Conservation (phyloP, 2,329 filamentous ascomycete genomes). For the Penicillium italicum region DNA sequence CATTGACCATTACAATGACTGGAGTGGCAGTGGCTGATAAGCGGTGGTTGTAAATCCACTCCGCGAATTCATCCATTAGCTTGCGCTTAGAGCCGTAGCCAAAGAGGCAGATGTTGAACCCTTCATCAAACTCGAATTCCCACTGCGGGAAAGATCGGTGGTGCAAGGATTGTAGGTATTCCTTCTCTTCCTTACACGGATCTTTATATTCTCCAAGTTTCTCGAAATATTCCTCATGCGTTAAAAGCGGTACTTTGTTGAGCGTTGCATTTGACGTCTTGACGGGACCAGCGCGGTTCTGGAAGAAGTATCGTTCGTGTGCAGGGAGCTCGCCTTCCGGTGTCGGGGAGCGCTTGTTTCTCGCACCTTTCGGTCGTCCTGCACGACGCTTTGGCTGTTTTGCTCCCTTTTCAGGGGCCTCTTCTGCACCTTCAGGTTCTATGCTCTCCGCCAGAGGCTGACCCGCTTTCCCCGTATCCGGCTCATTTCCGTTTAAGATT, state of each 20-base stretch:
- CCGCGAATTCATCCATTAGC: conserved; percentile 71
- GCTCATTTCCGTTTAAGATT: conserved; percentile 55
- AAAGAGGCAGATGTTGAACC: conserved; percentile 86
- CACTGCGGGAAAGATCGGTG: conserved; percentile 83
- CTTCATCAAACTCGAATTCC: conserved; percentile 81
- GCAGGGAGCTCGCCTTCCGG: conserved; percentile 78
- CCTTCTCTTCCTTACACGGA: conserved; percentile 65
- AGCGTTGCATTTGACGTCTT: conserved; percentile 88
- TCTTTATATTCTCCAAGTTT: conserved; percentile 63
- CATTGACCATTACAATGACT: conserved; percentile 80
- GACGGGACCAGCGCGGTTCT: conserved; percentile 75
- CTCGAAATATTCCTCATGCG: conserved; percentile 87
- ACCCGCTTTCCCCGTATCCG: conserved; percentile 19
- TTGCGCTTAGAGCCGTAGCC: conserved; percentile 86
- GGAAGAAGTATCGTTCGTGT: conserved; percentile 89
- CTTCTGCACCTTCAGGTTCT: conserved; percentile 29
- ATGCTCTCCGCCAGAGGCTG: conserved; percentile 29
- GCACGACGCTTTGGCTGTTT: conserved; percentile 52
- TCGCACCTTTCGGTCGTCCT: conserved; percentile 54
- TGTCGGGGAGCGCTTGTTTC: conserved; percentile 66
- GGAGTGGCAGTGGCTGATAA: conserved; percentile 34
- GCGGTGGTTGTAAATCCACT: conserved; percentile 57
- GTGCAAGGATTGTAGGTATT: conserved; percentile 71
- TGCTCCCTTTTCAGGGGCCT: conserved; percentile 43
- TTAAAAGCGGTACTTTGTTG: conserved; percentile 69